phyloP scores from a whole-genome alignment of 768 basidiomycete genomes.

The Lactarius vividus region DNA sequence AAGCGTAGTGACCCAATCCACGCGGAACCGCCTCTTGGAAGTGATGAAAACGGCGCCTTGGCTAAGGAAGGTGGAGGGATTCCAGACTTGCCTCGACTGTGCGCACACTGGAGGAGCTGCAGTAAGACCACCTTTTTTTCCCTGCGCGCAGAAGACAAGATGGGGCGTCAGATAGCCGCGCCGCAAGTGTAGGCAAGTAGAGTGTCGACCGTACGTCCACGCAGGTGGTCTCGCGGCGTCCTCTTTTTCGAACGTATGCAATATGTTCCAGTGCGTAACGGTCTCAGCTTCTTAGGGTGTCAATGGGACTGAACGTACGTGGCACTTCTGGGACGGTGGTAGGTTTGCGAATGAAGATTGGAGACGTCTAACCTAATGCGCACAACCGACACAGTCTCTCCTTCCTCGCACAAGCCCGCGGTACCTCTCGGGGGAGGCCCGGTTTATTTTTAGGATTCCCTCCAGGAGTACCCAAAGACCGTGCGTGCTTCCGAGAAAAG shows the following conservation, averaged over 20 bases:
- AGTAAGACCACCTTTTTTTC: neutral
- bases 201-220: neutral
- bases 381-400: neutral
- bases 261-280: neutral
- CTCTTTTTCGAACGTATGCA: neutral
- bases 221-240: neutral
- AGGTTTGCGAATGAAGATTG: neutral
- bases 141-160: neutral
- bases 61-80: neutral
- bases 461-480: neutral
- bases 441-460: neutral
- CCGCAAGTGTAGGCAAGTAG: neutral
- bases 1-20: neutral
- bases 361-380: neutral
- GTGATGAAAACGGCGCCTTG: neutral
- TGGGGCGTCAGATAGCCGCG: neutral
- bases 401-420: neutral
- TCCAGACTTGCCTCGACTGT: neutral
- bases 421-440: neutral
- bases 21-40: neutral
- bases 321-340: neutral
- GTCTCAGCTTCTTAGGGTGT: neutral
- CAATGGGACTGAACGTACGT: neutral
- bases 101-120: neutral
- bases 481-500: neutral